Evolutionary conservation across 495 filamentous ascomycete genomes (phyloP), one percentile per base, ranked within the genome.

Genomic region (Aspergillus ellipticus): DNA sequence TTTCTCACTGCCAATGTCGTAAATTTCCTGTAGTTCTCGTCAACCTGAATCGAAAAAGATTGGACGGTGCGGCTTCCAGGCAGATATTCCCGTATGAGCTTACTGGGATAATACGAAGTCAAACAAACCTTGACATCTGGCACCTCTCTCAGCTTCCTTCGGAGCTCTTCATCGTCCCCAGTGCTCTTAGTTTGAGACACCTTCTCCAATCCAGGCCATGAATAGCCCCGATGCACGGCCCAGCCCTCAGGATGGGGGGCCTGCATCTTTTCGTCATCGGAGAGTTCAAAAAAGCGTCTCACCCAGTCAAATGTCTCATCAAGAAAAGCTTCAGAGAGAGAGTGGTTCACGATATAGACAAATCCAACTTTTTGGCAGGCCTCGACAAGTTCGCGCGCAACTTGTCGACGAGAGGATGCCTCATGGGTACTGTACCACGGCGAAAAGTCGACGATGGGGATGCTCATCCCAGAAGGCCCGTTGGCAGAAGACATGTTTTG

Each of bases 131-230:
- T 76, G 46, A 66, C 55, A 56, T 76, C 74, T 4, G 66, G 60
- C 17, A 74, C 56, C 43, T 73, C 66, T 45, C 70, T 67, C 54
- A 75, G 26, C 59, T 67, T 63, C 4, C 59, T 46, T 15, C 54
- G 51, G 11, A 17, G 54, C 42, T 74, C 66, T 13, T 74, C 70
- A 29, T 82, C 76, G 15, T 79, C 69, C 4, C 51, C 62, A 0
- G 55, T 63, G 62, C 79, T 82, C 51, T 80, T 77, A 11, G 76
- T 73, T 57, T 87, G 82, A 4, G 78, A 79, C 6, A 88, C 82
- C 59, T 88, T 88, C 66, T 89, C 85, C 35, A 83, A 66, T 6
- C 84, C 83, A 0, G 81, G 79, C 71, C 80, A 81, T 2, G 84
- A 87, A 63, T 88, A 89, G 10, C 86, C 85, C 42, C 86, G 75